A percentile compares a stretch with the other conserved stretches of the same genome.
Conservation (phyloP, 1,284 basidiomycete species). For the Tilletia caries region DNA sequence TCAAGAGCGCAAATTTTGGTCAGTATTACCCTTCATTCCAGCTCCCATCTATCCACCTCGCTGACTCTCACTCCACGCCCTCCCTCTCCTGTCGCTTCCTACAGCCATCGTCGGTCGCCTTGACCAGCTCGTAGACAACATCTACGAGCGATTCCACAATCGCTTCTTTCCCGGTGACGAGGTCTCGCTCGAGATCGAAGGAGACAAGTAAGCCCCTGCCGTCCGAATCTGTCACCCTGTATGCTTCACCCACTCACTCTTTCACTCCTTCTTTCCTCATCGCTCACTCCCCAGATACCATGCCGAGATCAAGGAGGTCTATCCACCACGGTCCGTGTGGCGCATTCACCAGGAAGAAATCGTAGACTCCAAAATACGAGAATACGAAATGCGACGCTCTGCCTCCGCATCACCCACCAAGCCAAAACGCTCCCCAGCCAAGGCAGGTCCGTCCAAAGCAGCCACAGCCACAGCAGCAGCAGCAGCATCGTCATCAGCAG, state of each 20-base stretch:
- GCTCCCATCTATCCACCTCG: not conserved
- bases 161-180: slow-evolving; percentile 81
- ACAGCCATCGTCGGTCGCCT: slow-evolving; percentile 90
- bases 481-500: not conserved
- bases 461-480: not conserved
- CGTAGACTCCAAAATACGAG: slow-evolving; percentile 3
- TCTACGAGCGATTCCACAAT: slow-evolving; percentile 91
- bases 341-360: slow-evolving; percentile 11
- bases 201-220: slow-evolving; percentile 47
- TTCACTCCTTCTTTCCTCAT: not conserved
- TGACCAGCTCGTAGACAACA: slow-evolving; percentile 86
- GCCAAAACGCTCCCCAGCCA: not conserved
- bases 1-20: slow-evolving; percentile 94
- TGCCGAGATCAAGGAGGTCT: slow-evolving; percentile 70
- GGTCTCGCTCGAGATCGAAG: slow-evolving; percentile 50
- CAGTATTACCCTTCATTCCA: slow-evolving; percentile 55
- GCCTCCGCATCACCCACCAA: not conserved
- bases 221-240: not conserved
- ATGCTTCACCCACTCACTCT: too few relatives aligned
- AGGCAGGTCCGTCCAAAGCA: not conserved
- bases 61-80: not conserved
- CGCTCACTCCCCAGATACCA: slow-evolving; percentile 63
- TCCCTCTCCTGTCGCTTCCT: slow-evolving; percentile 16
- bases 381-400: slow-evolving; percentile 2
- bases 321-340: slow-evolving; percentile 64